A percentile compares a stretch with the other conserved stretches of the same genome.
Conservation (phyloP, 352 stramenopile species). For the Globisporangium solare region DNA sequence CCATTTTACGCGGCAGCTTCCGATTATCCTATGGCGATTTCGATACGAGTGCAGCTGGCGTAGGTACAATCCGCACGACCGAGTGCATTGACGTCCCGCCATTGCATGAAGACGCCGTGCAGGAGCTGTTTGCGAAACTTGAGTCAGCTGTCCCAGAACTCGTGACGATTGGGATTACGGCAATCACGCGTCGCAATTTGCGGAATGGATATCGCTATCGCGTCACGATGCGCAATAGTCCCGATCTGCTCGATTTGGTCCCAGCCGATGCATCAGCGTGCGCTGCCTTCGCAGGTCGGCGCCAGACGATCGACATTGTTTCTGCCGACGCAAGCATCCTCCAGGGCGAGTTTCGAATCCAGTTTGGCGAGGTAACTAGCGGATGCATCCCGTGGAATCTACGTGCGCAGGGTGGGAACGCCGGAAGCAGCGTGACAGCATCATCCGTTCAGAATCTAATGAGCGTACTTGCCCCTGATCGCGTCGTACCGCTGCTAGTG, state of each 20-base stretch:
- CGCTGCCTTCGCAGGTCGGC: constrained; percentile 26
- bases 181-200: constrained; percentile 15
- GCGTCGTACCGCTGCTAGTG: constrained; percentile 36
- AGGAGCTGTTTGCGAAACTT: constrained; percentile 40
- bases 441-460: constrained; percentile 41
- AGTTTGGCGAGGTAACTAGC: constrained; percentile 29
- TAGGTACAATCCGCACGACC: constrained; percentile 28
- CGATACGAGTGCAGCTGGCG: constrained; percentile 16
- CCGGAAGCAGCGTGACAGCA: not conserved
- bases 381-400: constrained; percentile 45
- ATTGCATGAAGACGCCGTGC: constrained; percentile 33
- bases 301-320: constrained; percentile 63
- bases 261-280: constrained; percentile 31
- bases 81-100: constrained; percentile 45
- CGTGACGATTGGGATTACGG: constrained; percentile 50
- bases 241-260: constrained; percentile 48
- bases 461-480: constrained; percentile 28
- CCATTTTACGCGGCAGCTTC: constrained; percentile 37
- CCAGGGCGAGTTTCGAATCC: constrained; percentile 35
- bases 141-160: constrained; percentile 28
- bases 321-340: constrained; percentile 33
- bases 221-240: constrained; percentile 46
- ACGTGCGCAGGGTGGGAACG: constrained; percentile 20
- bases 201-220: constrained; percentile 52
- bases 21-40: constrained; percentile 58